phyloP scores from a whole-genome alignment of 2,329 filamentous ascomycete genomes.

The Rutstroemia sp. region DNA sequence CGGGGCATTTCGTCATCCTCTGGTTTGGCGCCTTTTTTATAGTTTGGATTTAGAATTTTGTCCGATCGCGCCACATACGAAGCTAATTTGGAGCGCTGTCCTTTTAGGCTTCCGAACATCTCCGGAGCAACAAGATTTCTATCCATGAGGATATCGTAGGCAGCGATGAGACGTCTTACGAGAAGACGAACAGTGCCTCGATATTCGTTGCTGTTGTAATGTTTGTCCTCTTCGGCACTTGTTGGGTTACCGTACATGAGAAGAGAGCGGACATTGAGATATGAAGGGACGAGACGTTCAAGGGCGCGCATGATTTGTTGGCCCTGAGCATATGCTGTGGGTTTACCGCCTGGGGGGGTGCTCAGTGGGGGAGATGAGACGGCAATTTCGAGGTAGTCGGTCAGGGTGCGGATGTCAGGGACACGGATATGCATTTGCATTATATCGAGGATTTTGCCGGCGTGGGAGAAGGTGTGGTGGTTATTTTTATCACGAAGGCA shows the following conservation, averaged over 20 bases:
- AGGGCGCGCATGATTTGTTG: slow-evolving; percentile 44
- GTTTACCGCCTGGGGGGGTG: slow-evolving; percentile 34
- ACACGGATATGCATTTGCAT: slow-evolving; percentile 44
- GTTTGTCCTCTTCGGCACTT: background rate
- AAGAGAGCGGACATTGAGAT: slow-evolving; percentile 23
- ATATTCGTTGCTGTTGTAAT: slow-evolving; percentile 7
- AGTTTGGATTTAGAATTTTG: too few species aligned
- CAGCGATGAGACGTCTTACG: slow-evolving; percentile 27
- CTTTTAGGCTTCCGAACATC: slow-evolving; percentile 19
- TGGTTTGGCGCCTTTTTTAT: too few species aligned
- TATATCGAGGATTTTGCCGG: slow-evolving; percentile 54
- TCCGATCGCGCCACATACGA: slow-evolving; percentile 21
- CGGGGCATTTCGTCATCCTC: too few species aligned
- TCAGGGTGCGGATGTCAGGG: slow-evolving; percentile 45
- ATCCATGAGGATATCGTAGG: slow-evolving; percentile 27
- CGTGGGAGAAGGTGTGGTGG: slow-evolving; percentile 56
- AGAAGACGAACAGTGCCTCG: slow-evolving; percentile 19
- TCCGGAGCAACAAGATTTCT: slow-evolving; percentile 22
- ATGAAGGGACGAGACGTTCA: slow-evolving; percentile 33
- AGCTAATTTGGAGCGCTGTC: slow-evolving; percentile 29
- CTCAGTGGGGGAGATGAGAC: slow-evolving; percentile 28
- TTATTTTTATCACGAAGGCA: slow-evolving; percentile 76
- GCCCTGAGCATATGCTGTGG: slow-evolving; percentile 26
- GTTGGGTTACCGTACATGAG: slow-evolving; percentile 18
- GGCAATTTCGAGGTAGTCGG: slow-evolving; percentile 49